Base-by-base conservation (phyloP, 2,329 filamentous ascomycete species). In the Pseudogymnoascus sp. region DNA sequence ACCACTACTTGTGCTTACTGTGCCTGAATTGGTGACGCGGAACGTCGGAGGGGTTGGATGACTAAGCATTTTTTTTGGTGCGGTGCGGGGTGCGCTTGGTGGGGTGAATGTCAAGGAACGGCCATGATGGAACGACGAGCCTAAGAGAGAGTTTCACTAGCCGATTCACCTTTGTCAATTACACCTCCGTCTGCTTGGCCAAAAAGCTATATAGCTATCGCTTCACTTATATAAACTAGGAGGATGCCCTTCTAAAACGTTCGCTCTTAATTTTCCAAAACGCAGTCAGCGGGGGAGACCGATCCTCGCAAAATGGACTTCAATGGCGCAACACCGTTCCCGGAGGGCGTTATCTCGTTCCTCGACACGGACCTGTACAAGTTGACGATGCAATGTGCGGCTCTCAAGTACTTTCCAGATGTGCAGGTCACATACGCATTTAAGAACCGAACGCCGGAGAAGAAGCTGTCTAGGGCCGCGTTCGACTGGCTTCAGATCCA, bases 301-400 rank as follows among this genome's bases (percentile, higher is more conserved):
- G 41, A 33, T 35, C 18, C 14, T 50, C 61, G 54, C 59, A 66
- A 36, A 64, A 87, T 87, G 84, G 83, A 84, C 66, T 87, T 87
- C 75, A 85, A 86, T 73, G 84, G 81, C 76, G 82, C 83, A 33
- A 84, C 83, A 61, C 82, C 83, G 62, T 86, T 82, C 65, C 86
- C 88, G 4, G 88, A 90, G 76, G 90, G 89, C 59, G 85, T 93
- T 71, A 89, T 86, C 70, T 93, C 89, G 70, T 88, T 94, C 71
- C 80, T 94, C 60, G 90, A 94, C 71, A 93, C 89, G 14, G 85
- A 87, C 67, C 72, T 99, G 64, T 99, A 73, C 65, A 99, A 99
- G 76, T 77, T 99, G 75, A 99, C 94, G 18, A 99, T 99, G 94
- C 94, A 99, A 87, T 96, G 90, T 72, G 92, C 92, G 64, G 88